These are phyloP conservation scores for Podospora conica DNA, from an alignment of 495 filamentous ascomycete species.

Conservation along the genomic window DNA sequence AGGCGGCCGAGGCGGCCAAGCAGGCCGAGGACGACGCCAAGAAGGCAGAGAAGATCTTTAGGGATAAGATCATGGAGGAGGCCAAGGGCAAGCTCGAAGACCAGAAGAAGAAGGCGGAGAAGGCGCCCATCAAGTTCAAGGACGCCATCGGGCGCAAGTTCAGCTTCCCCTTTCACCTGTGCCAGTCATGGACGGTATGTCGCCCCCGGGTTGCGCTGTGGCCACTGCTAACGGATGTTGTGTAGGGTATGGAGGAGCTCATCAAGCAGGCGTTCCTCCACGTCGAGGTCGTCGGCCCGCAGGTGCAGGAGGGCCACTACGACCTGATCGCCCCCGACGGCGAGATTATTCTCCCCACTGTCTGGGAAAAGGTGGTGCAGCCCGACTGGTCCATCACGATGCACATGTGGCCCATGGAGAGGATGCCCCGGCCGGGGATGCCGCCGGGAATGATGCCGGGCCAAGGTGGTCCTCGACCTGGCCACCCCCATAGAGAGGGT, in stretches of 20 bases:
- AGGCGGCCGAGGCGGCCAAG: conserved; percentile 15
- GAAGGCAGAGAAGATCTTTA: conserved; percentile 41
- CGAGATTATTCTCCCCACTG: conserved; percentile 79
- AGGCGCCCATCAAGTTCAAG: conserved; percentile 68
- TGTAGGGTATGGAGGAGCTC: conserved; percentile 74
- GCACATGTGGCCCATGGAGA: conserved; percentile 92
- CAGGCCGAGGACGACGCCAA: conserved; percentile 45
- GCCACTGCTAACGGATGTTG: neutral
- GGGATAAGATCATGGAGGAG: conserved; percentile 35
- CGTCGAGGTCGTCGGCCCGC: conserved; percentile 73
- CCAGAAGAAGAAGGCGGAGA: conserved; percentile 48
- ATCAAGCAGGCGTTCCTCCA: conserved; percentile 85
- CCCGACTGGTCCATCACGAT: conserved; percentile 88
- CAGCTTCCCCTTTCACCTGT: conserved; percentile 75
- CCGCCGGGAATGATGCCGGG: conserved; percentile 15
- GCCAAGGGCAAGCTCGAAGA: conserved; percentile 45
- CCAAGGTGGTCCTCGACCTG: conserved; percentile 10
- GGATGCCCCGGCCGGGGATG: conserved; percentile 23
- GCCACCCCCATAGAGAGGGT: neutral
- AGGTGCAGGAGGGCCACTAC: conserved; percentile 80
- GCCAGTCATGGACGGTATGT: conserved; percentile 73
- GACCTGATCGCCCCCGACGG: conserved; percentile 77
- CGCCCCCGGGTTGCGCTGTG: neutral
- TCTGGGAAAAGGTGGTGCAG: conserved; percentile 81
- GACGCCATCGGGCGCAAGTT: conserved; percentile 83